Base-by-base conservation (phyloP, 2,329 filamentous ascomycete genomes). In the Penicillium italicum region DNA sequence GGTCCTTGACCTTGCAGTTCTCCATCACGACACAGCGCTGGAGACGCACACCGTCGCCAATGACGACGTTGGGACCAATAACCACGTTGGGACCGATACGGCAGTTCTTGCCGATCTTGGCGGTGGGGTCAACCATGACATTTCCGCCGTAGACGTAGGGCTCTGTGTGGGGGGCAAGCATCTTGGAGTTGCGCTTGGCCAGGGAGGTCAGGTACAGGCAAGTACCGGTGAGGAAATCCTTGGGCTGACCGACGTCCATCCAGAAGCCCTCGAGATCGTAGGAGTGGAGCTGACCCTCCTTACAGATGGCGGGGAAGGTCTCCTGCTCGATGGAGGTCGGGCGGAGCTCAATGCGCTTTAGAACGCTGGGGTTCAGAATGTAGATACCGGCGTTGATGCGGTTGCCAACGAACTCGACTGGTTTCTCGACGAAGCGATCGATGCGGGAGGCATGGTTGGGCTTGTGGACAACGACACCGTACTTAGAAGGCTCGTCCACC, bases 181-280 rank as follows among this genome's bases (percentile, higher is more conserved):
- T 82, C 79, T 95, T 92, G 71, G 90, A 90, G 72, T 86, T 85
- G 79, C 89, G 91, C 85, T 96, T 96, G 56, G 91, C 84, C 58
- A 97, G 84, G 4, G 91, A 96, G 44, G 90, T 91, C 50, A 99
- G 89, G 80, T 97, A 97, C 60, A 99, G 83, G 79, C 93, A 97
- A 59, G 94, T 97, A 61, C 93, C 93, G 22, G 89, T 91, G 53
- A 99, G 82, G 84, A 97, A 99, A 74, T 99, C 93, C 81, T 97
- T 99, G 67, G 93, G 93, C 79, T 99, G 93, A 68, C 93, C 93
- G 62, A 99, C 91, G 68, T 97, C 93, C 93, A 97, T 97, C 93
- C 93, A 97, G 85, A 95, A 97, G 66, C 93, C 91, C 65, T 97
- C 91, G 30, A 97, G 85, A 73, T 97, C 93, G 73, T 96, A 97